phyloP scores from a whole-genome alignment of 495 filamentous ascomycete species.

The Hypomontagnella monticulosa region DNA sequence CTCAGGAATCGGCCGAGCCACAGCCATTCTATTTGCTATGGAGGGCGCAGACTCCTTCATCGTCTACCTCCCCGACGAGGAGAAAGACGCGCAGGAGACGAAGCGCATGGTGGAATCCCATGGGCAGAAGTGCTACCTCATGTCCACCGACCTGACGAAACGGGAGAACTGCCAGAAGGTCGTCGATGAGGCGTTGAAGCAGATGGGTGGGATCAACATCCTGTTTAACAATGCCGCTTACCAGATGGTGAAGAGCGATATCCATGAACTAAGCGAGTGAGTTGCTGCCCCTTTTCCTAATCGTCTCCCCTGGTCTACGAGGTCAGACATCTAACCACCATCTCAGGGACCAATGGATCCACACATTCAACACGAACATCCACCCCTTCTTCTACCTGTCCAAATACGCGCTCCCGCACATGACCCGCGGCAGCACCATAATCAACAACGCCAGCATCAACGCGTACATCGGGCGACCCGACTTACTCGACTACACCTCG shows the following conservation, averaged over 20 bases:
- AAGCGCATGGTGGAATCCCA: slow-evolving; percentile 71
- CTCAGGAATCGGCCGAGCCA: slow-evolving; percentile 81
- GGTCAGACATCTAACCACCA: slow-evolving; percentile 32
- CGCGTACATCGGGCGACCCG: slow-evolving; percentile 81
- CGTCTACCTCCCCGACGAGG: slow-evolving; percentile 78
- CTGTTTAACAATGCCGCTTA: slow-evolving; percentile 84
- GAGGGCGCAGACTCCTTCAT: slow-evolving; percentile 83
- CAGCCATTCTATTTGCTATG: slow-evolving; percentile 82
- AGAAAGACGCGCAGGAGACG: slow-evolving; percentile 80
- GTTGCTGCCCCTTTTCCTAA: slow-evolving; percentile 20
- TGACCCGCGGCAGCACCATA: slow-evolving; percentile 79
- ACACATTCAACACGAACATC: slow-evolving; percentile 80
- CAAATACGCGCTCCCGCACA: slow-evolving; percentile 80
- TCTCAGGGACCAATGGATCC: slow-evolving; percentile 75
- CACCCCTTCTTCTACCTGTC: slow-evolving; percentile 78
- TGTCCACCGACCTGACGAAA: slow-evolving; percentile 69
- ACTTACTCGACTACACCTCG: slow-evolving; percentile 86
- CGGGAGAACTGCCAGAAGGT: slow-evolving; percentile 75
- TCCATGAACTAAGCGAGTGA: slow-evolving; percentile 76
- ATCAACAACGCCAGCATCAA: slow-evolving; percentile 88
- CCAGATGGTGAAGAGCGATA: slow-evolving; percentile 78
- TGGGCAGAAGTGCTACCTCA: slow-evolving; percentile 68
- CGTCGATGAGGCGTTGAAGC: slow-evolving; percentile 69
- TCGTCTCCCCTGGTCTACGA: background rate
- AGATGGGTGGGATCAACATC: slow-evolving; percentile 77